Evolutionary conservation across 345 rosid genomes (phyloP).

Genomic region (Populus nigra): DNA sequence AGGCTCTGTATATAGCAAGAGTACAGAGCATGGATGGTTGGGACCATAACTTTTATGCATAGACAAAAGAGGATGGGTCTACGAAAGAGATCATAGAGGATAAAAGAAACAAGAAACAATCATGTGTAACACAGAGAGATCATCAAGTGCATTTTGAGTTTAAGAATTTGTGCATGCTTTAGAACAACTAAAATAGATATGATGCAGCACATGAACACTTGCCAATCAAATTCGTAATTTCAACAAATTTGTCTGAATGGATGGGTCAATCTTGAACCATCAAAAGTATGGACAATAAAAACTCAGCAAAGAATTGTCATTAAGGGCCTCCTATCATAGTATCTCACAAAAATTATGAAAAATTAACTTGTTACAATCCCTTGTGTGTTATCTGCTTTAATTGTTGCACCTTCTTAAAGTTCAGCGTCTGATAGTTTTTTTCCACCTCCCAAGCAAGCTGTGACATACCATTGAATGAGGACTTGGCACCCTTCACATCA

Average conservation of each 20-base stretch:
- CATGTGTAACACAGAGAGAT: background rate
- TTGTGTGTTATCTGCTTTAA: constrained; percentile 49
- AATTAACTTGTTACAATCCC: constrained; percentile 15
- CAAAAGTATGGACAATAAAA: background rate
- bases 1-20: too few relatives aligned
- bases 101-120: background rate
- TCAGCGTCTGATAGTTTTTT: constrained; percentile 50
- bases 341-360: background rate
- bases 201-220: background rate
- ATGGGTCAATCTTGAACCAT: background rate
- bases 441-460: constrained; percentile 95
- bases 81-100: background rate
- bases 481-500: constrained; percentile 84
- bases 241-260: background rate
- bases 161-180: background rate
- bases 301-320: background rate
- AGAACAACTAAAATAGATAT: background rate
- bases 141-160: background rate
- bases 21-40: too few relatives aligned
- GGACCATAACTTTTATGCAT: too few relatives aligned
- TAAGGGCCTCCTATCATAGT: background rate
- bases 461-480: constrained; percentile 89
- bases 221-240: too few relatives aligned
- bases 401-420: constrained; percentile 62
- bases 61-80: too few relatives aligned